Percentiles rank a stretch among this genome's conserved stretches.
Conservation (phyloP, 225 moss, liverwort and hornwort genomes). For the Bryoerythrophyllum caledonicum region DNA sequence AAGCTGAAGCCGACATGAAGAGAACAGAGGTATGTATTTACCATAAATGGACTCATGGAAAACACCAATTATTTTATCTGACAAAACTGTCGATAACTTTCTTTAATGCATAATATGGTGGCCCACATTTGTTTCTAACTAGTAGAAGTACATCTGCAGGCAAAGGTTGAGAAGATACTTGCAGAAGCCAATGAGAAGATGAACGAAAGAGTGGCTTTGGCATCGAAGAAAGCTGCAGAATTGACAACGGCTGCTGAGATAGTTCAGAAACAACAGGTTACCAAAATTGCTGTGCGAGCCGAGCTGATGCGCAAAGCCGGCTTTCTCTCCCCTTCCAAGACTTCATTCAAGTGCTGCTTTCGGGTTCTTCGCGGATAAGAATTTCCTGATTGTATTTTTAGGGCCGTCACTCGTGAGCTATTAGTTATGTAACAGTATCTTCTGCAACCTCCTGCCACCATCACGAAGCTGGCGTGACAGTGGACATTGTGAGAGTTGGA, state of each 20-base stretch:
- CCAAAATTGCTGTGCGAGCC: constrained; percentile 29
- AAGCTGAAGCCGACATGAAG: constrained; percentile 44
- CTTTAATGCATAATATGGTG: neutral
- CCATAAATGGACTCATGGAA: neutral
- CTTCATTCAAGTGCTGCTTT: constrained; percentile 27
- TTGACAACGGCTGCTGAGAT: constrained; percentile 36
- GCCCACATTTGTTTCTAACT: too few species aligned
- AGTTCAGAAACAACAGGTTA: constrained; percentile 19
- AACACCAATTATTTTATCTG: too few species aligned
- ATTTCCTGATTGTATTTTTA: neutral
- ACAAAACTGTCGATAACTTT: neutral
- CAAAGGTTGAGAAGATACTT: constrained; percentile 37
- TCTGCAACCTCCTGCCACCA: constrained; percentile 28
- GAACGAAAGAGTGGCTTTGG: constrained; percentile 21
- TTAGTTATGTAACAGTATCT: constrained; percentile 15
- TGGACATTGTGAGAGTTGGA: constrained; percentile 36
- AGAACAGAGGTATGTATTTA: constrained; percentile 24
- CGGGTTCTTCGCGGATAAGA: constrained; percentile 3
- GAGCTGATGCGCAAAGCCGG: constrained; percentile 34
- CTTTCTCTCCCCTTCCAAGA: constrained; percentile 16
- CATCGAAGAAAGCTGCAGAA: constrained; percentile 31
- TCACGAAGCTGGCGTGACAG: constrained; percentile 1
- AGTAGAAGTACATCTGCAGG: too few species aligned
- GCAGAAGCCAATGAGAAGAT: constrained; percentile 36
- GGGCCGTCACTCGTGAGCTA: neutral